Evolutionary conservation across 352 stramenopile species (phyloP).

Genomic region (Phytophthora brassicae): DNA sequence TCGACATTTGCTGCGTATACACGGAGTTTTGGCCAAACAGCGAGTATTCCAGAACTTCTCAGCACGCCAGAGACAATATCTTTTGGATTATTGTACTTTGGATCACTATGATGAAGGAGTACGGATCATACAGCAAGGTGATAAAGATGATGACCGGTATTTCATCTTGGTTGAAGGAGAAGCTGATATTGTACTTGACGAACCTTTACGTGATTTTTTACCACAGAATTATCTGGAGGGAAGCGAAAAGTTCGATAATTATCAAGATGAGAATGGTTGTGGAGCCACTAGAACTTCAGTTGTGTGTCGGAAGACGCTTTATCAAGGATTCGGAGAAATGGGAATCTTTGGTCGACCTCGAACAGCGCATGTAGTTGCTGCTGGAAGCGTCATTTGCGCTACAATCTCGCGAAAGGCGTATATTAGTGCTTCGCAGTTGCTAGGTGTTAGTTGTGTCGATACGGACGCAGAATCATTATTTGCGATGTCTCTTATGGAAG

Average conservation of each 20-base stretch:
- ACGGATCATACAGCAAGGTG: conserved; percentile 54
- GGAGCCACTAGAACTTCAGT: conserved; percentile 28
- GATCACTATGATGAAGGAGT: conserved; percentile 46
- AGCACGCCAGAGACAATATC: conserved; percentile 17
- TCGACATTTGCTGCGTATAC: conserved; percentile 50
- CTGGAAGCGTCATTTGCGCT: conserved; percentile 41
- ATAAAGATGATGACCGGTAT: conserved; percentile 62
- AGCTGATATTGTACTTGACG: conserved; percentile 52
- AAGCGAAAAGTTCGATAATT: neutral
- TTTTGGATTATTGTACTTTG: conserved; percentile 57
- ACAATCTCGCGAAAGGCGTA: conserved; percentile 54
- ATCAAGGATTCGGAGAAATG: conserved; percentile 82
- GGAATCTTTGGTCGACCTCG: conserved; percentile 61
- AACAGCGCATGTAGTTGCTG: conserved; percentile 51
- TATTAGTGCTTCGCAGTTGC: conserved; percentile 44
- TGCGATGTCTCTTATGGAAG: conserved; percentile 64
- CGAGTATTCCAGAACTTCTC: conserved; percentile 64
- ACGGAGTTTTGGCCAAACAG: conserved; percentile 61
- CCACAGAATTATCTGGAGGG: neutral
- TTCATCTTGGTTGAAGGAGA: conserved; percentile 72
- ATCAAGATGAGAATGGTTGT: conserved; percentile 3
- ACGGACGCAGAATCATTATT: conserved; percentile 56
- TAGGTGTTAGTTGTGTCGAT: conserved; percentile 35
- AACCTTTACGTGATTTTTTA: conserved; percentile 17
- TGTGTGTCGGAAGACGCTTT: conserved; percentile 58